Evolutionary conservation across 345 rosid species (phyloP), one percentile per base, ranked within the genome.

Genomic region (Eucalyptus regnans): DNA sequence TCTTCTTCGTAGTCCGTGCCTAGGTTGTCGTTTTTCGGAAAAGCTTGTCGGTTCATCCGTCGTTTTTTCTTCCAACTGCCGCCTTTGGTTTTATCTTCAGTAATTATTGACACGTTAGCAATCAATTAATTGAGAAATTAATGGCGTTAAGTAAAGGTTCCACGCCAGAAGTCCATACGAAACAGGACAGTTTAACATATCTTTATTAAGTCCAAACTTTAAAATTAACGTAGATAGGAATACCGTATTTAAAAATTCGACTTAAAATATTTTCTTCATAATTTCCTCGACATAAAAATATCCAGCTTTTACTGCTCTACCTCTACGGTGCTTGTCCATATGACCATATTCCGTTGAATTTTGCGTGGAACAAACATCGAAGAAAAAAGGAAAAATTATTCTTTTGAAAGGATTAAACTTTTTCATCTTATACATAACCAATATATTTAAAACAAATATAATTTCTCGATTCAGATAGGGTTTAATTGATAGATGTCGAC

Each of bases 261-360:
- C 22, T 20, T 6, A 1, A 1, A 76, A 41, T 9, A 10, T 10
- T 20, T 8, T 76, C 7, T 37, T 6, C 5, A 76, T 76, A 76
- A 76, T 76, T 4, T 10, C 4, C 29, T 62, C 4, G 8, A 62
- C 68, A 6, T 12, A 62, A 27, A 12, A 12, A 29, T 12, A 27
- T 62, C 27, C 4, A 1, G 2, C 3, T 76, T 76, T 4, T 9
- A 20, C 14, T 20, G 0, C 27, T 76, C 29, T 4, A 2, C 8
- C 48, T 76, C 8, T 3, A 43, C 44, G 2, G 5, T 71, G 2
- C 6, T 33, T 20, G 4, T 52, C 2, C 20, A 41, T 41, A 20
- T 10, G 29, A 76, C 2, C 27, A 56, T 37, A 18, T 18, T 37
- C 4, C 0, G 0, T 20, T 20, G 48, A 76, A 20, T 20, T 76